Base-by-base conservation (phyloP, 768 basidiomycete species). In the Tremella mesenterica region DNA sequence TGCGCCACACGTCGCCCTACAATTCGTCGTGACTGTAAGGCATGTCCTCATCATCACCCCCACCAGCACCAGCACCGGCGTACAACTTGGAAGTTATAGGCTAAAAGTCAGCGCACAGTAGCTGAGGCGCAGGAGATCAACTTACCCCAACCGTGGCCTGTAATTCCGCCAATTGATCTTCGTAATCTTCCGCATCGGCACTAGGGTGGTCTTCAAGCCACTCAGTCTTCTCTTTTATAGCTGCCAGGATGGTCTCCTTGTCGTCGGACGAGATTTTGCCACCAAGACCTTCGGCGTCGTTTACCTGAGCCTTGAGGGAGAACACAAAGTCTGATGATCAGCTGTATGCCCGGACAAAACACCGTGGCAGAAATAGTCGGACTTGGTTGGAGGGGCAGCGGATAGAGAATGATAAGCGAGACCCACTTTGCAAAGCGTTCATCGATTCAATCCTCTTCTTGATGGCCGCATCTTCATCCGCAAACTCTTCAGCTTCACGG, bases 211-310 rank as follows among this genome's bases (percentile, higher is more conserved):
- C 82, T 44, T 97, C 92, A 50, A 93, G 81, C 91, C 91, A 96
- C 52, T 88, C 88, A 18, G 84, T 83, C 50, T 83, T 82, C 62
- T 93, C 89, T 79, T 92, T 92, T 76, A 95, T 77, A 31, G 83
- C 78, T 20, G 79, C 80, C 49, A 87, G 77, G 57, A 97, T 80
- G 7, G 81, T 82, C 60, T 68, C 60, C 62, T 73, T 73, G 69
- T 75, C 73, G 16, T 67, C 66, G 14, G 54, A 59, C 7, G 61
- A 61, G 30, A 75, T 58, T 75, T 95, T 96, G 64, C 86, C 87
- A 59, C 92, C 92, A 49, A 95, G 81, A 53, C 92, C 92, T 46
- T 91, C 83, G 59, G 84, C 79, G 75, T 96, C 92, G 47, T 76
- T 81, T 31, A 95, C 78, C 70, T 95, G 91, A 30, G 79, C 81